Evolutionary conservation across 2,329 filamentous ascomycete species (phyloP).

Genomic region (Sporothrix brunneoviolacea): DNA sequence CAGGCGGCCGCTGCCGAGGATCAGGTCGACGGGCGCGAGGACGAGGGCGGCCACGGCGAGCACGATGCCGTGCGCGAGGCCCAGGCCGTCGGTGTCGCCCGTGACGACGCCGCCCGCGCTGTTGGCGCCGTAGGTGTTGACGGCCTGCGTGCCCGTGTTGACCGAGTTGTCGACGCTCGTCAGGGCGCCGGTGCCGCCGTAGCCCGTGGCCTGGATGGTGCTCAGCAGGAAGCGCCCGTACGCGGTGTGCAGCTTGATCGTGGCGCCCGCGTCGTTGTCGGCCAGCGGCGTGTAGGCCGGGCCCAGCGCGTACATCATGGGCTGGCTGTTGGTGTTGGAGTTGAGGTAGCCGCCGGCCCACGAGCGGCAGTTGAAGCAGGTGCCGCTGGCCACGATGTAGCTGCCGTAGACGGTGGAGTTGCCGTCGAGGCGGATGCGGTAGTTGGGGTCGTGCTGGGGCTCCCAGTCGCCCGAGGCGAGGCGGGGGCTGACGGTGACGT

Average conservation of each 20-base stretch:
- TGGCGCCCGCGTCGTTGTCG: conserved; percentile 18
- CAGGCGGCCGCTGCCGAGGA: conserved; percentile 16
- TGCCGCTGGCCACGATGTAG: conserved; percentile 20
- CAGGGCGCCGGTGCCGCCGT: conserved; percentile 14
- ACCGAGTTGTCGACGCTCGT: conserved; percentile 7
- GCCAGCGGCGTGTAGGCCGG: conserved; percentile 12
- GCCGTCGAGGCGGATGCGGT: conserved; percentile 15
- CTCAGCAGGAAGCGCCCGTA: conserved; percentile 21
- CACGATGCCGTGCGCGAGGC: conserved; percentile 22
- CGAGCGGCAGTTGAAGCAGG: conserved; percentile 20
- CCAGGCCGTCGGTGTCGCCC: conserved; percentile 14
- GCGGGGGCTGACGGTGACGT: conserved; percentile 20
- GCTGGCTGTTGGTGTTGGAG: conserved; percentile 1
- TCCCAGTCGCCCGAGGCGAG: conserved; percentile 20
- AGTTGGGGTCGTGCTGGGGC: conserved; percentile 16
- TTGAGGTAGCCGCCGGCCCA: conserved; percentile 10
- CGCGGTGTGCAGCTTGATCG: conserved; percentile 20
- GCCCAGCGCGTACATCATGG: conserved; percentile 23
- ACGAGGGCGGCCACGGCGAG: conserved; percentile 20
- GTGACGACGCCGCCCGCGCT: conserved; percentile 1
- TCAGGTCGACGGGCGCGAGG: conserved; percentile 21
- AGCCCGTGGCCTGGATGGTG: conserved; percentile 17
- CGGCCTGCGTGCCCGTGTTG: conserved; percentile 5
- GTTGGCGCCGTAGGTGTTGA: conserved; percentile 3
- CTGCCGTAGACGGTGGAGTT: conserved; percentile 13